These are phyloP conservation scores for Dovyalis caffra DNA, from an alignment of 345 rosid genomes.

Conservation along the genomic window DNA sequence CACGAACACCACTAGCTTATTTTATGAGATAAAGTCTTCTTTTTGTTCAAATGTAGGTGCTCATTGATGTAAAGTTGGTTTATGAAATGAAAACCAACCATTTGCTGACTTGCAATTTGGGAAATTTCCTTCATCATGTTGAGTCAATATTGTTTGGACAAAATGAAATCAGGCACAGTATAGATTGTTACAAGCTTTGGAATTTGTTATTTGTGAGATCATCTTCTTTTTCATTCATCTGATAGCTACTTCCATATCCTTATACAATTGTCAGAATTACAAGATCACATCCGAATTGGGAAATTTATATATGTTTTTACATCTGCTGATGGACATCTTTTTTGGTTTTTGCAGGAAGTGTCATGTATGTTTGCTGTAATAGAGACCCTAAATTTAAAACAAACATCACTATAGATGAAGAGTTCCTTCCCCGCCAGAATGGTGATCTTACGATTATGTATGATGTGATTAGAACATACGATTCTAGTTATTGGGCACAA, in stretches of 20 bases:
- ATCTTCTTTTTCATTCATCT: background rate
- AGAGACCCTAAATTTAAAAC: conserved; percentile 49
- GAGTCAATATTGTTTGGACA: background rate
- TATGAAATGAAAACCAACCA: no score
- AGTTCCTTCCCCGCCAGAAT: conserved; percentile 64
- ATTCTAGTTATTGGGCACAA: conserved; percentile 71
- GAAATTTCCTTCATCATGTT: background rate
- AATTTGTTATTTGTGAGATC: background rate
- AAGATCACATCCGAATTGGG: conserved; percentile 6
- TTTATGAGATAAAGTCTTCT: background rate
- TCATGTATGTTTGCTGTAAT: conserved; percentile 72
- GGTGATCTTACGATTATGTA: conserved; percentile 96
- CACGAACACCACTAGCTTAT: background rate
- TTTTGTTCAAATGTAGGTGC: no score
- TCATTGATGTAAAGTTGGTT: no score
- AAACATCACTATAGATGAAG: conserved; percentile 57
- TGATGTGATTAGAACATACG: conserved; percentile 80
- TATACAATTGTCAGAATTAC: background rate
- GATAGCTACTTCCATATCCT: background rate
- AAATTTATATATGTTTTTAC: conserved; percentile 4
- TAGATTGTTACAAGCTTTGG: background rate
- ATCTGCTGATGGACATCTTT: background rate
- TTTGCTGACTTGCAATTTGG: no score
- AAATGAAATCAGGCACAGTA: background rate
- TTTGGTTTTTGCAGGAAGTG: conserved; percentile 42